Percentiles rank a stretch among this genome's conserved stretches.
Evolutionary conservation across 106 monocot species (phyloP).

Genomic region (Dendrobium huoshanense): DNA sequence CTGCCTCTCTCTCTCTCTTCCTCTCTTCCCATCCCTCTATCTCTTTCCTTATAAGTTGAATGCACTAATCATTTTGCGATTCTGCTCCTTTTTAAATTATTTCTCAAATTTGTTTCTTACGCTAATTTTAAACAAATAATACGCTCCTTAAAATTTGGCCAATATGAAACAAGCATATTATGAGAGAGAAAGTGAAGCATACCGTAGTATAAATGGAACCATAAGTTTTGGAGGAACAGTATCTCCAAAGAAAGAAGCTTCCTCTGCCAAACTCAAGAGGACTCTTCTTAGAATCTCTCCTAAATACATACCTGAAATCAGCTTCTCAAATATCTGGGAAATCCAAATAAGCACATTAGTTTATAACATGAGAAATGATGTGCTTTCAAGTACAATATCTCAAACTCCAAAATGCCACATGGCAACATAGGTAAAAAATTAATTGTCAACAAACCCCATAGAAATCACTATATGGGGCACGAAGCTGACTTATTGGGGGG

Average conservation of each 20-base stretch:
- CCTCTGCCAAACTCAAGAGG: slow-evolving; percentile 68
- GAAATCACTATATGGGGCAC: neutral
- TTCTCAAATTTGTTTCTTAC: too few species aligned
- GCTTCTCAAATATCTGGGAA: slow-evolving; percentile 82
- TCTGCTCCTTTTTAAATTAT: too few species aligned
- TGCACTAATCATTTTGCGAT: too few species aligned
- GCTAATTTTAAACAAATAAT: too few species aligned
- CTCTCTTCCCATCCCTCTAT: too few species aligned
- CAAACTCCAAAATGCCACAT: neutral
- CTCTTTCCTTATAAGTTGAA: too few species aligned
- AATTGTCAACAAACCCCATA: neutral
- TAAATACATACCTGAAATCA: slow-evolving; percentile 95
- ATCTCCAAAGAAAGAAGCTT: slow-evolving; percentile 82
- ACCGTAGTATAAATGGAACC: slow-evolving; percentile 67
- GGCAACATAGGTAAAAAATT: neutral
- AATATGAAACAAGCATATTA: too few species aligned
- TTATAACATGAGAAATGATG: neutral
- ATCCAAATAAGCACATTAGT: neutral
- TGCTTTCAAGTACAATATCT: neutral
- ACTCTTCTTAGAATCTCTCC: slow-evolving; percentile 89
- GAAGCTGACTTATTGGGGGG: neutral
- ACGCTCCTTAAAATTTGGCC: too few species aligned
- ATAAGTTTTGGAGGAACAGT: slow-evolving; percentile 61
- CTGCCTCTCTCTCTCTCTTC: too few species aligned
- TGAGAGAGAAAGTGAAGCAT: slow-evolving; percentile 1